Conservation (phyloP, 148 eudicot species). For the Camellia sinensis region DNA sequence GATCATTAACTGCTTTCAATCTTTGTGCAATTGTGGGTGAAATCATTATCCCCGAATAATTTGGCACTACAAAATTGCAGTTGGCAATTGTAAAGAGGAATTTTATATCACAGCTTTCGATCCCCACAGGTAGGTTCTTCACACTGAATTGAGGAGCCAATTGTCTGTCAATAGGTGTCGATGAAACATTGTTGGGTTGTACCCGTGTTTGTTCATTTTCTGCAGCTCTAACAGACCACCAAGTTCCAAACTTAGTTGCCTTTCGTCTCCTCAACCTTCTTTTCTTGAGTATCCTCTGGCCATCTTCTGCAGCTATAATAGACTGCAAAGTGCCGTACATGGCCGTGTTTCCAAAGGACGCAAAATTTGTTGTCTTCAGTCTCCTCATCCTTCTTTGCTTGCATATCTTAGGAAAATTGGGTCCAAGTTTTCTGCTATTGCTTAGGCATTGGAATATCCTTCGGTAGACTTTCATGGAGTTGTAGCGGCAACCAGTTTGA, state of each 20-base stretch:
- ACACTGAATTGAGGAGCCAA: neutral
- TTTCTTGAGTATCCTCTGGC: slow-evolving; percentile 16
- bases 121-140: too few species aligned
- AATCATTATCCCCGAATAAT: neutral
- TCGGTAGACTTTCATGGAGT: slow-evolving; percentile 15
- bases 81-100: neutral
- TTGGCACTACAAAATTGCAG: neutral
- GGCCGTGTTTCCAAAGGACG: neutral
- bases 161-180: neutral
- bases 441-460: slow-evolving; percentile 22
- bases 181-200: neutral
- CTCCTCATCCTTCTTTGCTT: slow-evolving; percentile 24
- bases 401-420: slow-evolving; percentile 24
- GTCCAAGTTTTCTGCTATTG: slow-evolving; percentile 28
- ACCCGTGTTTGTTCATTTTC: neutral
- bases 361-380: neutral
- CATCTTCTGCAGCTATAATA: neutral
- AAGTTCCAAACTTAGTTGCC: neutral
- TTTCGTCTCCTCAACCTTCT: slow-evolving; percentile 14
- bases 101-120: too few species aligned
- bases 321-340: neutral
- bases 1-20: neutral
- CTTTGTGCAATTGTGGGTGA: slow-evolving; percentile 7
- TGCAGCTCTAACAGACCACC: neutral
- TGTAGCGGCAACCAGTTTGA: neutral